Percentiles rank a stretch among this genome's conserved stretches.
These are phyloP conservation scores for Erythrophleum ivorense DNA, from an alignment of 331 rosid genomes.

Conservation along the genomic window DNA sequence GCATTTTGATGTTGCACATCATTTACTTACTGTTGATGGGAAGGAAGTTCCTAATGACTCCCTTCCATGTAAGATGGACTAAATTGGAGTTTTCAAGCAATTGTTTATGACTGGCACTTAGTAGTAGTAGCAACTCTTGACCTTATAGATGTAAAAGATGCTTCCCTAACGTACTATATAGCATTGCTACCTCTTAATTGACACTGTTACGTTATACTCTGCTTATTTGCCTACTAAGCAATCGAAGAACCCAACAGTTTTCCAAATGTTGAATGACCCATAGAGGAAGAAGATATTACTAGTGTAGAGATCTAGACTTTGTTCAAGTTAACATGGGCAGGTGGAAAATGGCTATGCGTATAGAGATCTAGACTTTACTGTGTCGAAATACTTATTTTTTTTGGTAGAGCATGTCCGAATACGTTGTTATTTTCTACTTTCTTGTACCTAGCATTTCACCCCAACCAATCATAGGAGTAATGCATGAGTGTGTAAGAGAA, in stretches of 20 bases:
- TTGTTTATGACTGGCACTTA: not conserved
- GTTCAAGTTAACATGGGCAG: not conserved
- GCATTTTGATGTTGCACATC: not conserved
- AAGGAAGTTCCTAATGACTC: too few species aligned
- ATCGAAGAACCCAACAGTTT: not conserved
- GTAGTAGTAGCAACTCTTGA: not conserved
- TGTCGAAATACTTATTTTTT: not conserved
- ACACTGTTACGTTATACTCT: not conserved
- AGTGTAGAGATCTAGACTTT: not conserved
- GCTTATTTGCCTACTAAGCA: not conserved
- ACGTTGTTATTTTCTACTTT: not conserved
- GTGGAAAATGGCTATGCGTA: not conserved
- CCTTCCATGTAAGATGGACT: not conserved
- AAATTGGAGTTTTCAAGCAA: not conserved
- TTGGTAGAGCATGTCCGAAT: too few species aligned
- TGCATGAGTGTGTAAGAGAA: slow-evolving; percentile 3
- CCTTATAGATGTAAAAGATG: not conserved
- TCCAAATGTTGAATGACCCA: not conserved
- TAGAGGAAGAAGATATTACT: not conserved
- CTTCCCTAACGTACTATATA: not conserved
- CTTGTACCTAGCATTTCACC: not conserved
- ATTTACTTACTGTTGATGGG: not conserved
- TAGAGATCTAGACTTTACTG: not conserved
- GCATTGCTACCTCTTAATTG: not conserved
- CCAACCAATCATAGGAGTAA: not conserved